A percentile compares a stretch with the other conserved stretches of the same genome.
These are phyloP conservation scores for Hypsizygus ulmarius DNA, from an alignment of 1,284 basidiomycete genomes.

Conservation along the genomic window DNA sequence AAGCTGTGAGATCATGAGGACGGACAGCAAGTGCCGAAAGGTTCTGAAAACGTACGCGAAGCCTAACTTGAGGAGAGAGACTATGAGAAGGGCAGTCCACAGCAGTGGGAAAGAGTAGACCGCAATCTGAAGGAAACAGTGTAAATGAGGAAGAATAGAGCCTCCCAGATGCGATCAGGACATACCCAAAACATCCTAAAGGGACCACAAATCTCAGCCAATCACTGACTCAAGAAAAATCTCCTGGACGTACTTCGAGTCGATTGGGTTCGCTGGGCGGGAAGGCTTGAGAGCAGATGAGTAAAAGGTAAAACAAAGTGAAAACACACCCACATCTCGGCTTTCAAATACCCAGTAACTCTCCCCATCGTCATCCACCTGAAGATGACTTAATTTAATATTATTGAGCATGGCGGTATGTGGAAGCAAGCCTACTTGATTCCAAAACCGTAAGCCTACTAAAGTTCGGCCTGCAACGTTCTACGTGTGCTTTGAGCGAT, in stretches of 20 bases:
- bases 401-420: not conserved
- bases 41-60: constrained; percentile 60
- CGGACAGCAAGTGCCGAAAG: not conserved
- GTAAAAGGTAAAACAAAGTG: constrained; percentile 11
- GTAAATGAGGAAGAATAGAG: not conserved
- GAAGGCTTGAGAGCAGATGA: constrained; percentile 62
- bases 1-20: constrained; percentile 71
- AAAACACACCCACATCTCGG: constrained; percentile 65
- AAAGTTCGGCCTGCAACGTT: constrained; percentile 90
- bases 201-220: not conserved
- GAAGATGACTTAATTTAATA: constrained; percentile 6
- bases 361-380: constrained; percentile 94
- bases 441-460: constrained; percentile 94
- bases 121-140: constrained; percentile 57
- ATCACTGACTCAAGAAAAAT: not conserved
- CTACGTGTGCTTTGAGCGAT: constrained; percentile 34
- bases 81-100: constrained; percentile 83
- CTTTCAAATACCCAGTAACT: constrained; percentile 96
- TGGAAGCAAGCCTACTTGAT: constrained; percentile 57
- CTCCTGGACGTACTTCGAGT: constrained; percentile 67
- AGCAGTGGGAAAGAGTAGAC: constrained; percentile 87
- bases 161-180: constrained; percentile 9
- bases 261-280: constrained; percentile 84
- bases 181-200: constrained; percentile 88
- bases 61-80: constrained; percentile 86